phyloP scores from a whole-genome alignment of 2,329 filamentous ascomycete genomes.

The Diplodia mutila region DNA sequence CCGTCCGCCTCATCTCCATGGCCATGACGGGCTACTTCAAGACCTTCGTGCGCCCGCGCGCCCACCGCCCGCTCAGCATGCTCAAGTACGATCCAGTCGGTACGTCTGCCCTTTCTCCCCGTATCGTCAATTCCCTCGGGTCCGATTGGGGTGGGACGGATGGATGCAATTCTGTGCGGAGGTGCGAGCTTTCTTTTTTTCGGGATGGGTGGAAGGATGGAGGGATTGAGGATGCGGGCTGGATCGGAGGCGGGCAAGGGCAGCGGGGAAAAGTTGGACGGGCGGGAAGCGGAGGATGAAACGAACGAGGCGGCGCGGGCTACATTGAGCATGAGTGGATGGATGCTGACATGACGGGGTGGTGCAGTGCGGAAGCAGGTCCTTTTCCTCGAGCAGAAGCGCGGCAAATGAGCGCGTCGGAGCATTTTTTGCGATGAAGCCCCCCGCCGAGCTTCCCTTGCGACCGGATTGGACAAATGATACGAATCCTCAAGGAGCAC shows the following conservation, averaged over 20 bases:
- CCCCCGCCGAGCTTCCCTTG: not conserved
- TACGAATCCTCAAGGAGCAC: no score
- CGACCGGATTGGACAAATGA: not conserved
- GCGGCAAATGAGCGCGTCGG: conserved; percentile 56
- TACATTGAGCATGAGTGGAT: no score
- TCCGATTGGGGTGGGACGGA: no score
- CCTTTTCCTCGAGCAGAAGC: conserved; percentile 91
- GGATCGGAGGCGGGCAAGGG: no score
- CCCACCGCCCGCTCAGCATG: conserved; percentile 87
- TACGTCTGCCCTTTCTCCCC: no score
- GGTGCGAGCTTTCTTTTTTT: no score
- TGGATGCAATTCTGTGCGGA: no score
- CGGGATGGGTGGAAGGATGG: not conserved
- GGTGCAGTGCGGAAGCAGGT: conserved; percentile 86
- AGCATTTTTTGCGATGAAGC: no score
- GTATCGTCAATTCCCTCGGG: no score
- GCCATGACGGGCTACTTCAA: conserved; percentile 98
- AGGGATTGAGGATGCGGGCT: not conserved
- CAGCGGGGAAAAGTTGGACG: no score
- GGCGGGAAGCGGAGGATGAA: no score
- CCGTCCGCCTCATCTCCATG: conserved; percentile 96
- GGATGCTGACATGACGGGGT: not conserved
- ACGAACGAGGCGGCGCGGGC: no score
- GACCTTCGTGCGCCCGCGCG: conserved; percentile 81
- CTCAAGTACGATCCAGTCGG: conserved; percentile 98